Base-by-base conservation (phyloP, 2,329 filamentous ascomycete genomes). In the Orbilia oligospora region DNA sequence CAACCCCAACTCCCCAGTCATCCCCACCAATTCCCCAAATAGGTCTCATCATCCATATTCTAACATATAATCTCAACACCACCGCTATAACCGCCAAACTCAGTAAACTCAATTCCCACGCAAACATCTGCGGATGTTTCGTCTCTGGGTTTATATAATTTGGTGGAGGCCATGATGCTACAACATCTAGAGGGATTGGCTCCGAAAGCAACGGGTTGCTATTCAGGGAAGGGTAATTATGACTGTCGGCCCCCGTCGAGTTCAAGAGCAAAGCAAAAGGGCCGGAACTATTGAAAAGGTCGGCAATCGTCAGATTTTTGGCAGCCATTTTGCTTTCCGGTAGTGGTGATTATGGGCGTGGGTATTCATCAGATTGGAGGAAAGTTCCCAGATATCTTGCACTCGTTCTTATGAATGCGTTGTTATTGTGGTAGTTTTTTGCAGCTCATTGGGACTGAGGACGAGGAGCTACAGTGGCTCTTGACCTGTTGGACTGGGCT, bases 211-310 rank as follows among this genome's bases (percentile, higher is more conserved):
- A 53, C 8, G 75, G 75, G 14, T 78, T 72, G 20, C 48, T 64
- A 27, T 22, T 70, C 5, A 46, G 36, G 22, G 63, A 68, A n/a
- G 63, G 63, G 24, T 72, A 78, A 12, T 64, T 68, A 48, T 68
- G 30, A 24, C 64, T 58, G n/a, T 49, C n/a, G 18, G 64, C 27
- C 10, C 63, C 75, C 12, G 75, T 72, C 18, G 75, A 68, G 24
- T 78, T 78, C 30, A 78, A 18, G 8, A 78, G 68, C 1, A 20
- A 20, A 4, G 63, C 24, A n/a, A 78, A 69, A 6, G 53, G 46
- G 48, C 65, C 61, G 5, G 72, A 61, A 38, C 49, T 53, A 18
- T 36, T 77, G 58, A 88, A 88, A 72, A 91, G 90, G 6, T 46
- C n/a, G 5, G 44, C 18, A 6, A 9, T 18, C 5, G 44, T 46